A percentile compares a stretch with the other conserved stretches of the same genome.
Conservation (phyloP, 257 asterid genomes). For the Penstemon davidsonii region DNA sequence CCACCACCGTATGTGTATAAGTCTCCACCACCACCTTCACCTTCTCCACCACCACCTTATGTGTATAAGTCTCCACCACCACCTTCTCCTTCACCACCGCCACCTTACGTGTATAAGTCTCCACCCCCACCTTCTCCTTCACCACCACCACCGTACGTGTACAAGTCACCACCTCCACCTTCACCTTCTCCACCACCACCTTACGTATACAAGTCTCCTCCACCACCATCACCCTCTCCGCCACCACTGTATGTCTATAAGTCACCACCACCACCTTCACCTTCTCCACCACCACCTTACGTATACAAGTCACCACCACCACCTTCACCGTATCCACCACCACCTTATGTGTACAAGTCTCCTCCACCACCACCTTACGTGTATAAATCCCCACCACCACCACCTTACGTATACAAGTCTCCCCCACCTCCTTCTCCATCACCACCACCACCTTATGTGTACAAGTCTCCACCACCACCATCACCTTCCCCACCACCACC, state of each 20-base stretch:
- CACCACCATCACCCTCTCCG: constrained; percentile 36
- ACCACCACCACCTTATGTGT: constrained; percentile 38
- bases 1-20: constrained; percentile 16
- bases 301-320: constrained; percentile 43
- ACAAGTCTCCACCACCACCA: constrained; percentile 38
- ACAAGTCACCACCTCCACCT: constrained; percentile 38
- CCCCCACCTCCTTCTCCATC: constrained; percentile 43
- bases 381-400: constrained; percentile 46
- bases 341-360: constrained; percentile 37
- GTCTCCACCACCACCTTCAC: constrained; percentile 24
- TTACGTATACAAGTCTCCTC: constrained; percentile 30
- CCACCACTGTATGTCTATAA: constrained; percentile 37
- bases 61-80: constrained; percentile 25
- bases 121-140: constrained; percentile 45
- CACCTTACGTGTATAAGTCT: constrained; percentile 41
- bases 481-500: constrained; percentile 39
- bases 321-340: constrained; percentile 37
- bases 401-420: constrained; percentile 38
- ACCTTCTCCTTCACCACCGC: constrained; percentile 34
- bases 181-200: constrained; percentile 32
- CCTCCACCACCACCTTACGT: constrained; percentile 49
- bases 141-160: constrained; percentile 19
- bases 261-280: constrained; percentile 39
- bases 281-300: constrained; percentile 44
- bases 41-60: constrained; percentile 22